Evolutionary conservation across 352 stramenopile genomes (phyloP), one percentile per base, ranked within the genome.

Genomic region (Globisporangium canariense): DNA sequence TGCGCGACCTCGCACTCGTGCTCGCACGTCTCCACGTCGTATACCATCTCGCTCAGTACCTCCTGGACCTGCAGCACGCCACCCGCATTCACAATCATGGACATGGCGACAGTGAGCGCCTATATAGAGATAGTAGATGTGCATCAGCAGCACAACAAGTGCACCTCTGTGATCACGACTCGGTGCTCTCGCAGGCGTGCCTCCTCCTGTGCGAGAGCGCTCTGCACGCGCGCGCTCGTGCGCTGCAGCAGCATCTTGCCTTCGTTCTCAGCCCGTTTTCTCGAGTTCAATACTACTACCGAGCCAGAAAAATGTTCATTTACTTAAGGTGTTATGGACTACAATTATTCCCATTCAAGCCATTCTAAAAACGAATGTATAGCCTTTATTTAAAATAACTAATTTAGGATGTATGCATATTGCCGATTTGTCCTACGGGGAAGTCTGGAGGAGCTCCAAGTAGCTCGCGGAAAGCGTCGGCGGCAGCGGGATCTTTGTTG

Each of bases 41-140:
- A 90, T 22, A 94, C 81, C 76, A 94, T 92, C 64, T 92, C 86
- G 43, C 87, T 78, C 47, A 94, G 74, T 45, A 92, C 77, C 40
- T 60, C 70, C 52, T 86, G 75, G 40, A 92, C 81, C 80, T 92
- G 41, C 14, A 30, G 36, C 14, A 18, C 14, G 8, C 40, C 32
- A 45, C 50, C 45, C 45, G 34, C 43, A 49, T 36, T 8, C 14
- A 11, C 16, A 49, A 49, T 9, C 13, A 49, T 20, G 16, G 0
- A 13, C 40, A 46, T 46, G 6, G 7, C 18, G 43, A 22, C 43
- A 22, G 47, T 56, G 51, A 58, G 38, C 22, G 14, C 16, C 5
- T 18, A 22, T 36, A 46, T 2, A 64, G 28, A 25, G 11, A 40
- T 2, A 34, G 2, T 0, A 43, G 0, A 25, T 3, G 47, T 38